Evolutionary conservation across 306 rosid genomes (phyloP), one percentile per base, ranked within the genome.

Genomic region (Aeschynomene evenia): DNA sequence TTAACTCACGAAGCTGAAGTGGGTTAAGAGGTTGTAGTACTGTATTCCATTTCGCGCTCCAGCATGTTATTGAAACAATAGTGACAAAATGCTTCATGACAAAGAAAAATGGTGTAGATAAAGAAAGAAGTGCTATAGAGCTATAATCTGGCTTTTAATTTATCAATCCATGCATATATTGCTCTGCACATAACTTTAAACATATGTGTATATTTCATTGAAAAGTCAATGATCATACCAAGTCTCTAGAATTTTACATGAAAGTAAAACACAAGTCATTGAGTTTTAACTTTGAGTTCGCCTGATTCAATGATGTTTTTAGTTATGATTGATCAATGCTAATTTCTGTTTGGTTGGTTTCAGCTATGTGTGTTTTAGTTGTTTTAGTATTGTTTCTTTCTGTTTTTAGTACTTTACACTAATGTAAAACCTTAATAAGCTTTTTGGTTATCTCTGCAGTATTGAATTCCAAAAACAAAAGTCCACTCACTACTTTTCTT

Each of bases 401-500:
- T 6, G 20, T 45, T 28, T 19, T 52, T 12, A 34, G 59, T 50
- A 0, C 56, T 36, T 24, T 9, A 11, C 66, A 5, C 21, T 24
- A 9, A 29, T 53, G 26, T 24, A 63, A 12, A 46, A 12, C 52
- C 39, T 64, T 46, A 48, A 14, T 43, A 18, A 31, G 24, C 14
- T 20, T 33, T 21, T 62, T 50, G 18, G 22, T 64, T 72, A 36
- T 26, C 31, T 28, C 1, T 24, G 40, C 31, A 7, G 23, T 54
- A 66, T 49, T 71, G 58, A 43, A 37, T 43, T 50, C 58, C 50
- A 24, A 7, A 21, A n/a, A 14, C 58, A 36, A 31, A 22, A 42
- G 18, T 45, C 24, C 42, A 45, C 80, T 78, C 9, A 77, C 63
- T 39, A 9, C 15, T 77, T 52, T 26, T 39, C 6, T 28, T 21